Evolutionary conservation across 148 eudicot species (phyloP).

Genomic region (Drosera capensis): DNA sequence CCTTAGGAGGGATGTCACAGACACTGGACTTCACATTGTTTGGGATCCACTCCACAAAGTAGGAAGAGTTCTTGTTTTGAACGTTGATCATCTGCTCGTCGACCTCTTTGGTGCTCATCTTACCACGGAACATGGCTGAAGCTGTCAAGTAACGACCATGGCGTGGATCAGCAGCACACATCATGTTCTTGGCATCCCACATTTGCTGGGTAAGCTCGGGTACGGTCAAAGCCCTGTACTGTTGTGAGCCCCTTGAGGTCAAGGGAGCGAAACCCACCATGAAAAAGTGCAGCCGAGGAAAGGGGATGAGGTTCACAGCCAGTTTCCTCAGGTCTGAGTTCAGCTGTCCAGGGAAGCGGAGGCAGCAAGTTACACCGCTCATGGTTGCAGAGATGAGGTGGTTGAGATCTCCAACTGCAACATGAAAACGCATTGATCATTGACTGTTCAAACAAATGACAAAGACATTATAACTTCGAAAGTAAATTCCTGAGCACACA

Average conservation of each 20-base stretch:
- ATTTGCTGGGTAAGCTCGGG: constrained; percentile 41
- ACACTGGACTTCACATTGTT: constrained; percentile 32
- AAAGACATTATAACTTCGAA: too few species aligned
- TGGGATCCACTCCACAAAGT: constrained; percentile 39
- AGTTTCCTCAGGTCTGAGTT: not conserved
- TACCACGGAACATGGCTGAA: constrained; percentile 37
- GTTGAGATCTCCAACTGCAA: constrained; percentile 3
- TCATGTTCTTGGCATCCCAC: constrained; percentile 47
- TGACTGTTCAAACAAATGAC: not conserved
- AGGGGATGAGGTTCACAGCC: not conserved
- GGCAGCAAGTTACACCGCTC: not conserved
- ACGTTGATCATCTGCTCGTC: constrained; percentile 41
- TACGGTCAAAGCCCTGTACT: too few species aligned
- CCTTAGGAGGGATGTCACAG: constrained; percentile 28
- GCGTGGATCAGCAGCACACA: constrained; percentile 40
- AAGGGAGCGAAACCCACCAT: too few species aligned
- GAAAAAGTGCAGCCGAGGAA: not conserved
- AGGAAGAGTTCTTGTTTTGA: constrained; percentile 38
- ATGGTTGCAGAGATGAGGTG: constrained; percentile 1
- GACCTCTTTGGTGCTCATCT: constrained; percentile 38
- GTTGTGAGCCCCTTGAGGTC: not conserved
- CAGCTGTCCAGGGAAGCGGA: not conserved
- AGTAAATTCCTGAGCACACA: too few species aligned
- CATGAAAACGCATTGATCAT: not conserved
- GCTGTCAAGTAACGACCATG: constrained; percentile 41